Conservation (phyloP, 2,329 filamentous ascomycete species). For the Bipolaris sorokiniana region DNA sequence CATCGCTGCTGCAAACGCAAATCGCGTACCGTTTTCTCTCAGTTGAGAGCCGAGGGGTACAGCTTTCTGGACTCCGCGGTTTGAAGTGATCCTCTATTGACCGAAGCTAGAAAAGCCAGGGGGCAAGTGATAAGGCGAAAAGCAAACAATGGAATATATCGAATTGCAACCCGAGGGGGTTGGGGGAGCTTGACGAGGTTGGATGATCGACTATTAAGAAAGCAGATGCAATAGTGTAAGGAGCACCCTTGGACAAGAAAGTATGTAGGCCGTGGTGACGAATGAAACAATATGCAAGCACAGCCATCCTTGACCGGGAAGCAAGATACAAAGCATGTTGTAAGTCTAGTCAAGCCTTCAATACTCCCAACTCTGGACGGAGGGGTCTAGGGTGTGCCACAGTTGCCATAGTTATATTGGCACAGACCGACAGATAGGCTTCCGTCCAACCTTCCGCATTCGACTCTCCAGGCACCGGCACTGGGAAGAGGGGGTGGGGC, state of each 20-base stretch:
- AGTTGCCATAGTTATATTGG: not conserved
- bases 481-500: not conserved
- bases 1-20: no score
- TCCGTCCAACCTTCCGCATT: conserved; percentile 10
- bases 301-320: not conserved
- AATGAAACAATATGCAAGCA: not conserved
- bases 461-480: not conserved
- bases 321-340: not conserved
- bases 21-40: no score
- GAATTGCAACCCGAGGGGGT: not conserved
- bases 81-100: not conserved
- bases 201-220: no score
- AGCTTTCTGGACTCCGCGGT: not conserved
- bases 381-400: conserved; percentile 4
- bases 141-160: not conserved
- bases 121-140: not conserved
- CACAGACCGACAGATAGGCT: conserved; percentile 7
- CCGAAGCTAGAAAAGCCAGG: not conserved
- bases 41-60: not conserved
- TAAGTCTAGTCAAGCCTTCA: conserved; percentile 9
- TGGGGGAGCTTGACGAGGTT: no score
- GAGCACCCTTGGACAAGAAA: not conserved
- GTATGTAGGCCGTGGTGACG: not conserved
- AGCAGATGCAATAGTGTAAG: not conserved
- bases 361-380: conserved; percentile 2